Base-by-base conservation (phyloP, 139 green algal species). In the Chlamydomonas schloesseri region DNA sequence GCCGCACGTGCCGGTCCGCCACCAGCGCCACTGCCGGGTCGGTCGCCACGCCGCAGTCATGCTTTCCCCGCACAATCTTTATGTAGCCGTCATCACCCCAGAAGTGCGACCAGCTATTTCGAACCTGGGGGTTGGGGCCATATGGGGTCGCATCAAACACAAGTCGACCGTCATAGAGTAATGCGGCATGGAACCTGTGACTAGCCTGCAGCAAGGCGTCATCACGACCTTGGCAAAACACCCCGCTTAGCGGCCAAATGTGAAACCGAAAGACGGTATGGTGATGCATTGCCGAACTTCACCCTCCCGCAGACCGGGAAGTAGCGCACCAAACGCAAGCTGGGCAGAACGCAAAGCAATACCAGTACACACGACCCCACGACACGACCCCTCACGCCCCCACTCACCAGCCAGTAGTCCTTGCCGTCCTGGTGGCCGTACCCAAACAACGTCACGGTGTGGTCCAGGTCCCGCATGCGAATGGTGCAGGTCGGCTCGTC, bases 361-460 rank as follows among this genome's bases (percentile, higher is more conserved):
- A n/a, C n/a, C n/a, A n/a, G n/a, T n/a, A n/a, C n/a, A 14, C 55
- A 57, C 71, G 77, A 87, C 33, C 64, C 68, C 15, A 69, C 17
- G 2, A 6, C 62, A 31, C 26, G 17, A n/a, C 13, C 28, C 62
- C 26, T 33, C 2, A 18, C 55, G 2, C 2, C 3, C 62, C 3
- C 24, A 77, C 88, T 90, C 50, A 95, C 71, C 33, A 93, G 73
- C 92, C 92, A 95, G 87, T 94, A 95, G 55, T 90, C 87, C 75
- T 80, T 78, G 23, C 91, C 90, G 13, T 78, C 42, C 31, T 75
- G 71, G 46, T 82, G 91, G 78, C 91, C 91, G 60, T 94, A 94
- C 69, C 91, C 91, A 20, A 88, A 89, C 72, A 94, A 62, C 46
- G 77, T 84, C 42, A 84, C 88, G 29, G 88, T 86, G 62, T 91